Base-by-base conservation (phyloP, 768 basidiomycete species). In the Asterophora parasitica region DNA sequence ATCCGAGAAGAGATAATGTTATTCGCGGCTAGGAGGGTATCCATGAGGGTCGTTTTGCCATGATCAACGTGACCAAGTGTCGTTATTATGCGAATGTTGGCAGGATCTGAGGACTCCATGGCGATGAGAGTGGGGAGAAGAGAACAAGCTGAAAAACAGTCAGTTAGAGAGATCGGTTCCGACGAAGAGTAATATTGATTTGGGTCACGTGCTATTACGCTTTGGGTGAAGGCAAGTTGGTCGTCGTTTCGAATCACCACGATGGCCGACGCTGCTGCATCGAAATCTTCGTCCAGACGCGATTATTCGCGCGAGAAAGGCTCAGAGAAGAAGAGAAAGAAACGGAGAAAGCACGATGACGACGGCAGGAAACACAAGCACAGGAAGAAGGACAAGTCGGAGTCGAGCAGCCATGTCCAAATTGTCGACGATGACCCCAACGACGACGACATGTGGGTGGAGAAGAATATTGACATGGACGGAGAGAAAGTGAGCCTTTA, bases 21-120 rank as follows among this genome's bases (percentile, higher is more conserved):
- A 70, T 98, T 98, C 16, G 95, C 92, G 1, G 95, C 94, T 30
- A 99, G 81, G 7, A 99, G 78, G 12, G 88, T 82, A 60, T 99
- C 96, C 81, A 96, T 94, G 50, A 92, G 79, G 0, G 92, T 93
- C 2, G 92, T 92, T 68, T 99, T 96, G 58, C 94, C 94, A 71
- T 97, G 94, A 64, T 97, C 92, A 47, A 92, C 90, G 65, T 92
- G 89, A 10, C 90, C 89, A 6, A 92, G 80, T 2, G 88, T 89
- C 5, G 90, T 92, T 53, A 92, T 81, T 51, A 86, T 88, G 26
- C 88, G 82, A 23, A 88, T 71, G 42, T 84, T 77, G 13, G 60
- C 49, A 50, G 74, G 58, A 53, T 76, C 72, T 46, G 68, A 69
- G 17, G 60, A 53, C 42, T 68, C 64, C 65, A 72, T 63, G 16